A percentile compares a stretch with the other conserved stretches of the same genome.
Conservation (phyloP, 2,329 filamentous ascomycete species). For the Zymoseptoria tritici region DNA sequence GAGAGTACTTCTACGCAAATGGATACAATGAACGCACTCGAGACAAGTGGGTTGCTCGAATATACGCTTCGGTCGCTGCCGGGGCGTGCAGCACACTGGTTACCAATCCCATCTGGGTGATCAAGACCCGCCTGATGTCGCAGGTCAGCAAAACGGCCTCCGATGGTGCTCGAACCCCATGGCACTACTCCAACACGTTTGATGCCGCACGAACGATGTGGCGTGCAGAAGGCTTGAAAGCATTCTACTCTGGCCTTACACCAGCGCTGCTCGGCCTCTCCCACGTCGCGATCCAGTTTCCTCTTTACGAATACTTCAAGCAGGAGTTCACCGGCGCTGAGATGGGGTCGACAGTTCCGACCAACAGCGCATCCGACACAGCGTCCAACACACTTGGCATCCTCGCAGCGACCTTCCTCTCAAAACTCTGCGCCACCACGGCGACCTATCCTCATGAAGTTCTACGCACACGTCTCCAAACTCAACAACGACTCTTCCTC, state of each 20-base stretch:
- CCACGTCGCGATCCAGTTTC: conserved; percentile 95
- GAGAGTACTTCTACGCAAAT: conserved; percentile 61
- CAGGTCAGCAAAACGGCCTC: conserved; percentile 59
- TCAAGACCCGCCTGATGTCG: conserved; percentile 97
- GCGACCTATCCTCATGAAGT: conserved; percentile 98
- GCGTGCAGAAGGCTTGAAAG: conserved; percentile 72
- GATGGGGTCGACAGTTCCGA: conserved; percentile 63
- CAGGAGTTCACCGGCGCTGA: conserved; percentile 80
- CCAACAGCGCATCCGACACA: conserved; percentile 39
- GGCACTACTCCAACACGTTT: conserved; percentile 83
- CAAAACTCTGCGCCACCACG: conserved; percentile 88
- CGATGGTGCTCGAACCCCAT: conserved; percentile 57
- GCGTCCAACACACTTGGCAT: conserved; percentile 70
- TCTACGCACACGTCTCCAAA: conserved; percentile 85
- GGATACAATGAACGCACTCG: conserved; percentile 29
- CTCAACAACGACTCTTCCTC: conserved; percentile 65
- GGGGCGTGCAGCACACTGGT: conserved; percentile 87
- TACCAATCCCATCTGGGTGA: conserved; percentile 98
- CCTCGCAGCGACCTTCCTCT: conserved; percentile 79
- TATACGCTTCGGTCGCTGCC: conserved; percentile 83
- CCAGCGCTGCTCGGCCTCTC: conserved; percentile 86
- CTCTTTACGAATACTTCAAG: conserved; percentile 90
- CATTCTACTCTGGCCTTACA: conserved; percentile 92
- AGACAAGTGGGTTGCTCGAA: conserved; percentile 70
- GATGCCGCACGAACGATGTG: conserved; percentile 98